Evolutionary conservation across 306 rosid genomes (phyloP), one percentile per base, ranked within the genome.

Genomic region (Arachis hypogaea): DNA sequence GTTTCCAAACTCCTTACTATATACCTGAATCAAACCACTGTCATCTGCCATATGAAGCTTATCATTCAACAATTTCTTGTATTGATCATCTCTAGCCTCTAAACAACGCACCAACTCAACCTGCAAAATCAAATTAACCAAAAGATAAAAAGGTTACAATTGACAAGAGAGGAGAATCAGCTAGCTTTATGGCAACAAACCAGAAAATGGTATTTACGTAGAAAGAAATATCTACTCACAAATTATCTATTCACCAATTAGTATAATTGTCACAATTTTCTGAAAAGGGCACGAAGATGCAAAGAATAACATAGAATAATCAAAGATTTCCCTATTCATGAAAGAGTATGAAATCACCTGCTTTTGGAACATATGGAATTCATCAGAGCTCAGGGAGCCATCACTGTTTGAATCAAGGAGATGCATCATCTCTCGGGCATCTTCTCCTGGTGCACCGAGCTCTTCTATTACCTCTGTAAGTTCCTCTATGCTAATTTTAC

Each of bases 381-480:
- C 84, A 38, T 80, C 84, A 49, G 77, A 80, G 70, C 84, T 80
- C 41, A 80, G 84, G 45, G 84, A 80, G 41, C 84, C 84, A 58
- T 80, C 84, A 12, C 77, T 80, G 41, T 80, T 80, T 8, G 84
- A 70, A 55, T 80, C 84, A 63, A 80, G 84, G 59, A 80, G 84
- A 46, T 41, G 70, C 84, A 80, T 80, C 84, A 80, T 80, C 63
- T 75, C 81, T 43, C 67, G 69, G 5, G 97, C 97, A 80, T 92
- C 99, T 81, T 88, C 96, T 55, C 93, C 95, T 1, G 99, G 92
- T 30, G 95, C 93, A 41, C 96, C 99, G 66, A 92, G 97, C 82
- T 94, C 95, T 80, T 94, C 97, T 87, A 94, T 94, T 58, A 92
- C 96, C 81, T 94, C 95, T 63, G 75, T 87, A 57, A 92, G 96